These are phyloP conservation scores for Brassica nigra DNA, from an alignment of 345 rosid species.

Conservation along the genomic window DNA sequence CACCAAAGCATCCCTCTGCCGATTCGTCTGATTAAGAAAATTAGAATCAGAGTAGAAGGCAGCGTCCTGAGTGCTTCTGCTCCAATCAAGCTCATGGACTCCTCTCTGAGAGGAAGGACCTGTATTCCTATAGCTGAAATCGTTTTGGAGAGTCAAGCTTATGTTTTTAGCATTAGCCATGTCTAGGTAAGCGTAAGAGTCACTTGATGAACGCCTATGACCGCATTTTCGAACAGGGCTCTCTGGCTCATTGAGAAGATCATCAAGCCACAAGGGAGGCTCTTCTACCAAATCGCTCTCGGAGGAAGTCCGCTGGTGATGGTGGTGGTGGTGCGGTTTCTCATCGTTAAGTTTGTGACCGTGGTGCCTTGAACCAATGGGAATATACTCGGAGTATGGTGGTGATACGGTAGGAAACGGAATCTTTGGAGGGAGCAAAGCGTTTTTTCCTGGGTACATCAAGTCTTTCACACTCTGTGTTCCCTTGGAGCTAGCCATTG, in stretches of 20 bases:
- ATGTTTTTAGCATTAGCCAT: constrained; percentile 57
- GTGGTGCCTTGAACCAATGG: constrained; percentile 64
- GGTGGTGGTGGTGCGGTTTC: constrained; percentile 71
- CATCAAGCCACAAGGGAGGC: constrained; percentile 99
- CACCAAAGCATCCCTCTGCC: constrained; percentile 55
- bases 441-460: constrained; percentile 71
- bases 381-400: constrained; percentile 63
- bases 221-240: constrained; percentile 85
- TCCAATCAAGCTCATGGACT: constrained; percentile 65
- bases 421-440: constrained; percentile 90
- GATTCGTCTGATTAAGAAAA: constrained; percentile 53
- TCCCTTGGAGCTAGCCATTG: constrained; percentile 69
- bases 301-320: constrained; percentile 77
- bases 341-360: constrained; percentile 70
- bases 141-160: constrained; percentile 67
- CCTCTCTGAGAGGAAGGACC: constrained; percentile 58
- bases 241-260: constrained; percentile 95
- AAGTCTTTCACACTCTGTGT: constrained; percentile 64
- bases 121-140: constrained; percentile 50
- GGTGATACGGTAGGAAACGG: constrained; percentile 82
- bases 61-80: constrained; percentile 50
- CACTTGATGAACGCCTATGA: constrained; percentile 98
- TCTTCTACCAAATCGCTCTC: constrained; percentile 82
- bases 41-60: constrained; percentile 53
- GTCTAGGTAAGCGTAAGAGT: constrained; percentile 86